Evolutionary conservation across 2,329 filamentous ascomycete species (phyloP).

Genomic region (Aspergillus spinulosporus): DNA sequence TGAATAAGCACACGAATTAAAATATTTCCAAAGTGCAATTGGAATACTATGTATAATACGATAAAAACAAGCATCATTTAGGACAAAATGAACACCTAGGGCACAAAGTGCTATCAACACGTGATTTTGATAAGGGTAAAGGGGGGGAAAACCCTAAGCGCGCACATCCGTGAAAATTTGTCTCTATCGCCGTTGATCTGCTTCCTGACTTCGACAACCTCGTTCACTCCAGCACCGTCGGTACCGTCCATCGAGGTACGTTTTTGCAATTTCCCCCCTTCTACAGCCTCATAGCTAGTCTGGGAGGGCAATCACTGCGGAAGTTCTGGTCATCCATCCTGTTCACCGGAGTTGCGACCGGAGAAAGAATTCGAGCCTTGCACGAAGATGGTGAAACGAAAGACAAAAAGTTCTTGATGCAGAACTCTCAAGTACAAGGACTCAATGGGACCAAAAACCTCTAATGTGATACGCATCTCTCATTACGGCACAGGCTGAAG

Average conservation of each 20-base stretch:
- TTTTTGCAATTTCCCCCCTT: conserved; percentile 29
- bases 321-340: conserved; percentile 18
- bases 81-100: not conserved
- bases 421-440: conserved; percentile 5
- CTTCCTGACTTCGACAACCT: conserved; percentile 23
- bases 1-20: conserved; percentile 12
- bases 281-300: conserved; percentile 45
- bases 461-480: conserved; percentile 47
- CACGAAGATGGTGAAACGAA: conserved; percentile 1
- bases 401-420: not conserved
- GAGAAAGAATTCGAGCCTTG: conserved; percentile 8
- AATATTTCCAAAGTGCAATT: not conserved
- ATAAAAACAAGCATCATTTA: too few relatives aligned
- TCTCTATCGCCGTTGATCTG: conserved; percentile 6
- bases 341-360: conserved; percentile 19
- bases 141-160: conserved; percentile 30
- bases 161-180: conserved; percentile 32
- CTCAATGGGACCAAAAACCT: conserved; percentile 10
- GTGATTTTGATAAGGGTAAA: conserved; percentile 36
- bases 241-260: conserved; percentile 43
- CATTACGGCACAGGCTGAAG: conserved; percentile 62
- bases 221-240: conserved; percentile 33
- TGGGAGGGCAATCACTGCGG: conserved; percentile 45
- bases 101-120: conserved; percentile 6
- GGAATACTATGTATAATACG: too few relatives aligned